phyloP scores from a whole-genome alignment of 2,329 filamentous ascomycete genomes.

The Alternaria tenuissima region DNA sequence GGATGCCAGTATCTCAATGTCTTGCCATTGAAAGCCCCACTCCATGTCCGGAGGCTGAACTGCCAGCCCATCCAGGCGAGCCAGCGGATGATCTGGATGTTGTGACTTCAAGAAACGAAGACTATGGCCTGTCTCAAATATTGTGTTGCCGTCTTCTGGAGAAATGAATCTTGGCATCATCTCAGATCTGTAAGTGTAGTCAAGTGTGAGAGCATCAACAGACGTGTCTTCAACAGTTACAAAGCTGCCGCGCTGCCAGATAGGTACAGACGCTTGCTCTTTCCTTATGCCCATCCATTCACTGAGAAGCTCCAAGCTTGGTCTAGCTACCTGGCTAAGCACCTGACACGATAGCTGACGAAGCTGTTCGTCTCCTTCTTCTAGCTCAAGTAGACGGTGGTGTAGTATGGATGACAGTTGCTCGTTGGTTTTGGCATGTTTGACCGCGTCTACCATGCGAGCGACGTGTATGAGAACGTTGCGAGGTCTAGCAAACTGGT shows the following conservation, averaged over 20 bases:
- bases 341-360: conserved; percentile 73
- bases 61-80: conserved; percentile 59
- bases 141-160: conserved; percentile 70
- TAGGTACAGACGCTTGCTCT: conserved; percentile 40
- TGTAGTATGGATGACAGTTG: conserved; percentile 51
- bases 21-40: conserved; percentile 77
- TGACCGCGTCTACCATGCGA: conserved; percentile 56
- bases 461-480: conserved; percentile 64
- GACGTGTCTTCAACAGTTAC: conserved; percentile 38
- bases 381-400: conserved; percentile 57
- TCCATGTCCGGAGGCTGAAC: conserved; percentile 65
- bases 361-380: conserved; percentile 69
- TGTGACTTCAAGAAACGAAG: conserved; percentile 74
- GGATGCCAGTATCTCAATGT: conserved; percentile 69
- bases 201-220: conserved; percentile 47
- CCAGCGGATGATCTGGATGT: conserved; percentile 75
- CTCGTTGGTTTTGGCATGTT: conserved; percentile 54
- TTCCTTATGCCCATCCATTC: conserved; percentile 76
- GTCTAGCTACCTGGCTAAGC: conserved; percentile 67
- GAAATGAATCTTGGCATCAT: conserved; percentile 77
- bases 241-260: conserved; percentile 41
- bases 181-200: conserved; percentile 69
- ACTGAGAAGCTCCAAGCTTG: conserved; percentile 73
- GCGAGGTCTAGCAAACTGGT: conserved; percentile 55
- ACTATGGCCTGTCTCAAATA: conserved; percentile 84